These are phyloP conservation scores for Penicillium rolfsii DNA, from an alignment of 2,329 filamentous ascomycete species.

Conservation along the genomic window DNA sequence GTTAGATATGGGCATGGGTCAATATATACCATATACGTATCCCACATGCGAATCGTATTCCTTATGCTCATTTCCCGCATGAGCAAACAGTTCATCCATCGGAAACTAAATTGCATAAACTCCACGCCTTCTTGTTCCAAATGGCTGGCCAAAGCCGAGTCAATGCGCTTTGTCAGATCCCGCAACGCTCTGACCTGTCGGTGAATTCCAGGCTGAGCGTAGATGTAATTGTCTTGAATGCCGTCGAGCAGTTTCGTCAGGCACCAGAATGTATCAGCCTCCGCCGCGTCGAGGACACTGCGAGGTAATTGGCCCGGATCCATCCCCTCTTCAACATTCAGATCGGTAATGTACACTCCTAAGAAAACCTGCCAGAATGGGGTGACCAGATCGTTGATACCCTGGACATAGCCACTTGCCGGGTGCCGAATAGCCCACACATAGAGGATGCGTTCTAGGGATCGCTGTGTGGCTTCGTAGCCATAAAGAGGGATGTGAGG, in stretches of 20 bases:
- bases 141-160: constrained; percentile 80
- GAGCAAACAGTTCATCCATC: constrained; percentile 99
- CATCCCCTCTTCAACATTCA: constrained; percentile 91
- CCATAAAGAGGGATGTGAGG: constrained; percentile 93
- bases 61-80: constrained; percentile 97
- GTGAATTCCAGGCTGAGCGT: constrained; percentile 95
- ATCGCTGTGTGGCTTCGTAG: constrained; percentile 94
- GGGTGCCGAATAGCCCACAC: constrained; percentile 98
- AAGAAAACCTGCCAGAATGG: constrained; percentile 99
- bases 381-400: constrained; percentile 96
- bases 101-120: constrained; percentile 98
- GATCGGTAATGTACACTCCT: constrained; percentile 90
- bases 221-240: constrained; percentile 99
- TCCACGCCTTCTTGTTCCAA: constrained; percentile 89
- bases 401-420: constrained; percentile 96
- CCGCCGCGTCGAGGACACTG: constrained; percentile 90
- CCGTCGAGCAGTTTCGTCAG: constrained; percentile 96
- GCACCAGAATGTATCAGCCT: constrained; percentile 98
- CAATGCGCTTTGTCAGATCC: constrained; percentile 89
- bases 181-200: constrained; percentile 86
- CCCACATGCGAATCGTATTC: constrained; percentile 99
- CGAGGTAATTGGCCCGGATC: constrained; percentile 92
- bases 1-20: not conserved
- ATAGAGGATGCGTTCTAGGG: constrained; percentile 91
- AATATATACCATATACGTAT: constrained; percentile 83